phyloP scores from a whole-genome alignment of 768 basidiomycete genomes.

The Lactarius hengduanensis region DNA sequence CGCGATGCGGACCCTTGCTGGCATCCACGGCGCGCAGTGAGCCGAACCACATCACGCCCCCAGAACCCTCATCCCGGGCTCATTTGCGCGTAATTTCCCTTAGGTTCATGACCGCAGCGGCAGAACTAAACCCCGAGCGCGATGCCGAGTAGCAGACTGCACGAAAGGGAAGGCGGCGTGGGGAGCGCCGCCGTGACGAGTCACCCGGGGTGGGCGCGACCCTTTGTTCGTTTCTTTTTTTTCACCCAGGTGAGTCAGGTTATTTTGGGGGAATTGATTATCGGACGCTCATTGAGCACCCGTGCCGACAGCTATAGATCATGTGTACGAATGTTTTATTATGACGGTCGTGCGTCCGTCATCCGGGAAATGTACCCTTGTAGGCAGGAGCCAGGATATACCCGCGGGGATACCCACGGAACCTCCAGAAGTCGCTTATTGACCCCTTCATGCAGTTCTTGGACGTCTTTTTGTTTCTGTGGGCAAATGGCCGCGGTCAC shows the following conservation, averaged over 20 bases:
- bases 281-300: slow-evolving; percentile 18
- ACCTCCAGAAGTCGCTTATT: slow-evolving; percentile 16
- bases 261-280: background rate
- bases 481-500: slow-evolving; percentile 24
- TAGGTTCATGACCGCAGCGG: slow-evolving; percentile 54
- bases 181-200: background rate
- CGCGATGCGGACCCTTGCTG: slow-evolving; percentile 77
- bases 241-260: slow-evolving; percentile 11
- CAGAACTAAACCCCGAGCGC: slow-evolving; percentile 41
- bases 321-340: slow-evolving; percentile 17
- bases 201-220: background rate
- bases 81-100: background rate
- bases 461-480: slow-evolving; percentile 26
- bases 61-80: background rate
- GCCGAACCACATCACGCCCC: slow-evolving; percentile 31
- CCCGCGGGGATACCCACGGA: slow-evolving; percentile 26
- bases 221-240: background rate
- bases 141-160: slow-evolving; percentile 15
- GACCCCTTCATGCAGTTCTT: slow-evolving; percentile 21
- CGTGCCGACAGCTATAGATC: slow-evolving; percentile 15
- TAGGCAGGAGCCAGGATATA: slow-evolving; percentile 14
- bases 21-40: slow-evolving; percentile 79
- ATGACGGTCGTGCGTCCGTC: slow-evolving; percentile 9
- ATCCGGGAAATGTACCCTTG: slow-evolving; percentile 23
- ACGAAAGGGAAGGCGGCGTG: background rate